Percentiles rank a stretch among this genome's conserved stretches.
phyloP scores from a whole-genome alignment of 2,329 filamentous ascomycete species.

The Fusarium oligoseptatum region DNA sequence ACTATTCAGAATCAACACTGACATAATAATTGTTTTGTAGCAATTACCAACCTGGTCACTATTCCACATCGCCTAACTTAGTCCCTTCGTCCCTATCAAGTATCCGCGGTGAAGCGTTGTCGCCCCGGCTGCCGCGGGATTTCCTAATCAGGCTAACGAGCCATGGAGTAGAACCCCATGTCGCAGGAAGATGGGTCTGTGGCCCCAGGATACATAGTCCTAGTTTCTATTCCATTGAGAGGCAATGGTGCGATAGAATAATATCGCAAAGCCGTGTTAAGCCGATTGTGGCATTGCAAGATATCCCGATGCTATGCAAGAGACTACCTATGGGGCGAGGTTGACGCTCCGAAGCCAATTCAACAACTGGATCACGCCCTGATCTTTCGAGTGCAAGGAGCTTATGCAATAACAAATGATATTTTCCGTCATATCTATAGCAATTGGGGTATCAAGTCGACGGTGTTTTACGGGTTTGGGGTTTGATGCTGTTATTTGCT shows the following conservation, averaged over 20 bases:
- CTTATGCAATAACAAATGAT: not conserved
- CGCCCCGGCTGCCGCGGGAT: not conserved
- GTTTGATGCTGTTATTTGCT: not conserved
- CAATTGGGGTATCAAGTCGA: not conserved
- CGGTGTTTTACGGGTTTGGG: not conserved
- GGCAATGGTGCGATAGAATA: not conserved
- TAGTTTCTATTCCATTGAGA: not conserved
- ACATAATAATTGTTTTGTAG: not conserved
- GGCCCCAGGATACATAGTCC: not conserved
- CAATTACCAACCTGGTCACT: not conserved
- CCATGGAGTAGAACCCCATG: not conserved
- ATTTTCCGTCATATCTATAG: not conserved
- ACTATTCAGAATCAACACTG: not conserved
- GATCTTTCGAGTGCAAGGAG: not conserved
- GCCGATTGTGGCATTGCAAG: not conserved
- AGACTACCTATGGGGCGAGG: not conserved
- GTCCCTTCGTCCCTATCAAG: not conserved
- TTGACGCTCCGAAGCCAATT: not conserved
- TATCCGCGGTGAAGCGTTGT: not conserved
- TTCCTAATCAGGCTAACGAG: not conserved
- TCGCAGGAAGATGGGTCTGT: not conserved
- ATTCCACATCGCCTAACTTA: not conserved
- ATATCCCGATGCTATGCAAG: not conserved
- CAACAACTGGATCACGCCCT: accelerated
- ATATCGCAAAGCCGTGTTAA: not conserved